phyloP scores from a whole-genome alignment of 805 yeast genomes.

The Zygosaccharomyces rouxii region DNA sequence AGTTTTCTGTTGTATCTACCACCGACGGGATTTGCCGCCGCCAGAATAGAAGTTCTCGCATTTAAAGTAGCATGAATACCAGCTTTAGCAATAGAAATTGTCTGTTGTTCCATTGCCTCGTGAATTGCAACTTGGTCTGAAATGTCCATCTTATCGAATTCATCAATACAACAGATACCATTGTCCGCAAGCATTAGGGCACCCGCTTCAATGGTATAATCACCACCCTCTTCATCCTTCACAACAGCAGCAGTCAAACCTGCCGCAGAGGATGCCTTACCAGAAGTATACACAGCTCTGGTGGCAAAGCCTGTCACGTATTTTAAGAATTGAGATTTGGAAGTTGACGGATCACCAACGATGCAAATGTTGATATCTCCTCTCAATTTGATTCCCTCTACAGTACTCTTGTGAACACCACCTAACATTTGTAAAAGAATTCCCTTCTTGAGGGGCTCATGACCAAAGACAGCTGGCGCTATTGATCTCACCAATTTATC shows the following conservation, averaged over 20 bases:
- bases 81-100: constrained; percentile 96
- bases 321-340: constrained; percentile 92
- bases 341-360: constrained; percentile 97
- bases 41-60: constrained; percentile 92
- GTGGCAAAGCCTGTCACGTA: constrained; percentile 90
- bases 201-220: constrained; percentile 96
- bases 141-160: constrained; percentile 96
- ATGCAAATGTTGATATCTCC: constrained; percentile 96
- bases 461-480: constrained; percentile 96
- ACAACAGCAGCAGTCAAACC: constrained; percentile 98
- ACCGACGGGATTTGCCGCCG: constrained; percentile 99
- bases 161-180: constrained; percentile 98
- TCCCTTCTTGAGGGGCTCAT: constrained; percentile 90
- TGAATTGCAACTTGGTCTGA: constrained; percentile 97
- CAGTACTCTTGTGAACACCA: constrained; percentile 91
- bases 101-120: constrained; percentile 99
- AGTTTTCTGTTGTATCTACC: constrained; percentile 89
- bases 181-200: constrained; percentile 98
- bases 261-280: constrained; percentile 97
- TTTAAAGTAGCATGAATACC: constrained; percentile 97
- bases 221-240: constrained; percentile 95
- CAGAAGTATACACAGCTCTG: constrained; percentile 93
- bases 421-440: constrained; percentile 82
- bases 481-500: constrained; percentile 79
- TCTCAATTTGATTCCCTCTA: constrained; percentile 90